Evolutionary conservation across 2,329 filamentous ascomycete genomes (phyloP).

Genomic region (Xylariaceae sp.): DNA sequence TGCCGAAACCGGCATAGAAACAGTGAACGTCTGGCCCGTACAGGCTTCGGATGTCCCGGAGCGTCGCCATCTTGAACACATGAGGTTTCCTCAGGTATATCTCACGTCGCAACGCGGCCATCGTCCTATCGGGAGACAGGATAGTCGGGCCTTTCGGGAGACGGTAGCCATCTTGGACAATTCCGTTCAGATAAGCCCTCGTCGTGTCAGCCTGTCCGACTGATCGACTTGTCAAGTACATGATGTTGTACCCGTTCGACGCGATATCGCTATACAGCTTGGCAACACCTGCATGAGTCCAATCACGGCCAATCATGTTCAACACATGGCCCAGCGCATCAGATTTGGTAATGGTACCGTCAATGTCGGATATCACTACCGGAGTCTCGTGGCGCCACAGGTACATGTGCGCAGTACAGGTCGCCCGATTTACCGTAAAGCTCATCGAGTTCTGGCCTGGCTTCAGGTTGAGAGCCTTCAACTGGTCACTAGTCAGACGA

Average conservation of each 20-base stretch:
- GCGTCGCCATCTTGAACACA: slow-evolving; percentile 98
- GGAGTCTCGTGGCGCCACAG: slow-evolving; percentile 88
- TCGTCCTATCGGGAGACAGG: slow-evolving; percentile 88
- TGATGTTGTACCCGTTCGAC: slow-evolving; percentile 95
- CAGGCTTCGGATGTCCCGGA: slow-evolving; percentile 86
- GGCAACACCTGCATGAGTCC: slow-evolving; percentile 94
- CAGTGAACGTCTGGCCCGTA: slow-evolving; percentile 74
- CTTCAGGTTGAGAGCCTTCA: slow-evolving; percentile 78
- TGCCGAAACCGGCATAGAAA: slow-evolving; percentile 96
- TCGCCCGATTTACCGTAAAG: slow-evolving; percentile 93
- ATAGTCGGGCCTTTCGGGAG: slow-evolving; percentile 90
- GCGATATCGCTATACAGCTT: slow-evolving; percentile 96
- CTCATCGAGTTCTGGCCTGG: slow-evolving; percentile 88
- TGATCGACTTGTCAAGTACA: slow-evolving; percentile 91
- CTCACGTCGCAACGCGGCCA: slow-evolving; percentile 85
- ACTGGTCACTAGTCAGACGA: slow-evolving; percentile 87
- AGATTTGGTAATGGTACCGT: slow-evolving; percentile 97
- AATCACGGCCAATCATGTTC: slow-evolving; percentile 95
- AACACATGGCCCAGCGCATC: slow-evolving; percentile 90
- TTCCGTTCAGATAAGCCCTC: slow-evolving; percentile 80
- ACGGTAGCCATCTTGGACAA: slow-evolving; percentile 79
- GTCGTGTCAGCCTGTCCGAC: slow-evolving; percentile 92
- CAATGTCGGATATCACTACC: slow-evolving; percentile 96
- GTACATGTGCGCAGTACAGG: slow-evolving; percentile 88
- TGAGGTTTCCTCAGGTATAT: slow-evolving; percentile 94